A percentile compares a stretch with the other conserved stretches of the same genome.
Evolutionary conservation across 352 stramenopile genomes (phyloP).

Genomic region (Globisporangium acanthophoron): DNA sequence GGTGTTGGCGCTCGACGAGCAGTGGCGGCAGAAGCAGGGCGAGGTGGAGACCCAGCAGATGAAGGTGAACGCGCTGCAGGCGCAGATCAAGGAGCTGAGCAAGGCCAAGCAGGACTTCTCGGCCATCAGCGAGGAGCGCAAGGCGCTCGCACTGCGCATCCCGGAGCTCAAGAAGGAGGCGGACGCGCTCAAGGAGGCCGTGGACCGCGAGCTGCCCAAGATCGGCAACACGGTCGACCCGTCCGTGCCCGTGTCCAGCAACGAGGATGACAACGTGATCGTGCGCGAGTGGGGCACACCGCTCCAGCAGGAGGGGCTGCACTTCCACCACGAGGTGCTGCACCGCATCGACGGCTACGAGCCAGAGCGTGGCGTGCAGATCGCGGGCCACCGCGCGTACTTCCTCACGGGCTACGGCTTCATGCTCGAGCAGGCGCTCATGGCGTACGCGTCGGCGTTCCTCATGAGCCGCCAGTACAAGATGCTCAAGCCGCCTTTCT

Average conservation of each 20-base stretch:
- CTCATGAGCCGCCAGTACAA: slow-evolving; percentile 94
- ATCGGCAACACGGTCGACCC: slow-evolving; percentile 98
- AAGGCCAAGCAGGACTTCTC: slow-evolving; percentile 88
- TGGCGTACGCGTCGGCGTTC: slow-evolving; percentile 98
- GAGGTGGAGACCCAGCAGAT: slow-evolving; percentile 83
- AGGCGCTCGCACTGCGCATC: slow-evolving; percentile 57
- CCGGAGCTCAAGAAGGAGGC: slow-evolving; percentile 78
- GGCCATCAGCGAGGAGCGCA: slow-evolving; percentile 74
- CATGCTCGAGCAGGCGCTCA: slow-evolving; percentile 98
- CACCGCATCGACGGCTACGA: slow-evolving; percentile 99
- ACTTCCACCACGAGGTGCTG: slow-evolving; percentile 95
- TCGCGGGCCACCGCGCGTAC: slow-evolving; percentile 98
- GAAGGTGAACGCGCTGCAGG: slow-evolving; percentile 82
- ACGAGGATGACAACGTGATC: slow-evolving; percentile 97
- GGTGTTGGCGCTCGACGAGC: slow-evolving; percentile 92
- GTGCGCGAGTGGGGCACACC: slow-evolving; percentile 77
- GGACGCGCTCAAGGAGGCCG: slow-evolving; percentile 63
- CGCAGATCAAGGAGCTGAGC: slow-evolving; percentile 84
- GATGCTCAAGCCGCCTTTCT: slow-evolving; percentile 98
- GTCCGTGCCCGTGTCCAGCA: slow-evolving; percentile 93
- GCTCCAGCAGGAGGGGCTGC: slow-evolving; percentile 75
- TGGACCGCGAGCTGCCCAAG: slow-evolving; percentile 77
- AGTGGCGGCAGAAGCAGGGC: slow-evolving; percentile 84
- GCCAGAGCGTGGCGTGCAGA: slow-evolving; percentile 91
- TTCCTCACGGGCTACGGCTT: slow-evolving; percentile 98